Evolutionary conservation across 2,329 filamentous ascomycete species (phyloP), one percentile per base, ranked within the genome.

Genomic region (Fusarium sp.): DNA sequence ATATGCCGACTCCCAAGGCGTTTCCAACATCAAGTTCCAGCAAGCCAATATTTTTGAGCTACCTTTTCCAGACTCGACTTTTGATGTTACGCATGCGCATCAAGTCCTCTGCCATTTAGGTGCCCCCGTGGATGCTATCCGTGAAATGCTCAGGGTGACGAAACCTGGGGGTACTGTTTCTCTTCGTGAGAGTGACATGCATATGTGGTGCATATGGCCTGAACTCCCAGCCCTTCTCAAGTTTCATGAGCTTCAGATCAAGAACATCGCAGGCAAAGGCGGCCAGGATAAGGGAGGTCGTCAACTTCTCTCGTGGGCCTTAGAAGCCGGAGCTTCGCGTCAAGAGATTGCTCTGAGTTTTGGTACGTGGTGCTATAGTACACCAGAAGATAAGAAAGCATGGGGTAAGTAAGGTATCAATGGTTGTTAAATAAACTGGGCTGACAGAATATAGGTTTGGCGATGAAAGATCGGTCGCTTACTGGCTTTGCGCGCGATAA

Each of bases 91-190:
- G 20, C 83, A 79, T 66, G 75, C 74, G 26, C 79, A 78, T n/a
- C 81, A 83, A 66, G 73, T 83, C 2, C 75, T 84, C 15, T 77
- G 76, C 7, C 81, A 84, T 55, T 65, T 84, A 15, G 72, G 77
- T 10, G 69, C 73, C 8, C 78, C 76, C 0, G 68, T 75, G 2
- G 54, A 70, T 4, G 79, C 81, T 2, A 60, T 83, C 37, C 54
- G 58, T 9, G 82, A 83, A 71, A 81, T 83, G 76, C 65, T 79
- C 4, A 76, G 83, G 1, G 79, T 84, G 7, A 75, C 82, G 3
- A 81, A 78, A 62, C 76, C 79, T 0, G 82, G 82, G 2, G 83
- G 82, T 1, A 62, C 82, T 3, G 65, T 84, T 2, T 79, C 86
- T 6, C 52, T 76, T 0, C 71, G 75, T 9, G 76, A 78, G 50